phyloP scores from a whole-genome alignment of 2,329 filamentous ascomycete genomes.

The Phaeoacremonium minimum region DNA sequence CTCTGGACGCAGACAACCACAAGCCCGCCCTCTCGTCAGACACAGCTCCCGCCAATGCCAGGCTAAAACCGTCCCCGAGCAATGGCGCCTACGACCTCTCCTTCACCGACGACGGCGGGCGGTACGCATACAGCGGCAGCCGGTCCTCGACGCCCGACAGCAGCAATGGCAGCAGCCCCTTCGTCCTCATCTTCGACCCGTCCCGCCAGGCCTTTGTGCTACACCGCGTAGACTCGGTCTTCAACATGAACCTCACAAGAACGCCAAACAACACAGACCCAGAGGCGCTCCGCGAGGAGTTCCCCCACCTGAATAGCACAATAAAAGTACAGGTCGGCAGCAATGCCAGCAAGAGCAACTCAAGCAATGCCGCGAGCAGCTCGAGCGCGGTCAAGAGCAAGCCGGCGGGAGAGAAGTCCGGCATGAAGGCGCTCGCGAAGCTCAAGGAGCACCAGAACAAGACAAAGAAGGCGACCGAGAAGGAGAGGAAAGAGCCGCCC shows the following conservation, averaged over 20 bases:
- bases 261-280: conserved; percentile 62
- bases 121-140: conserved; percentile 58
- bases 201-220: conserved; percentile 72
- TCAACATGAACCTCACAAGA: conserved; percentile 80
- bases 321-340: conserved; percentile 18
- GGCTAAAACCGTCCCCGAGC: conserved; percentile 44
- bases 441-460: conserved; percentile 17
- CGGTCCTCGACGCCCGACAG: conserved; percentile 44
- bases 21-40: conserved; percentile 49
- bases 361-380: neutral
- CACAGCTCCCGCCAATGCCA: conserved; percentile 41
- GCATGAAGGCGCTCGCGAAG: conserved; percentile 17
- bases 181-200: conserved; percentile 72
- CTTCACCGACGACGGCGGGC: conserved; percentile 49
- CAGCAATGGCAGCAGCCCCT: conserved; percentile 54
- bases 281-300: conserved; percentile 59
- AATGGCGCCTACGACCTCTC: conserved; percentile 52
- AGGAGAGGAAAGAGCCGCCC: conserved; percentile 26
- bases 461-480: conserved; percentile 18
- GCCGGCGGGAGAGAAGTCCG: conserved; percentile 11
- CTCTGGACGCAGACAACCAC: conserved; percentile 55
- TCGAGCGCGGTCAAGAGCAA: conserved; percentile 4
- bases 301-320: conserved; percentile 56
- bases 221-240: conserved; percentile 74
- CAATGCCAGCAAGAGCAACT: conserved; percentile 11